Evolutionary conservation across 345 rosid genomes (phyloP), one percentile per base, ranked within the genome.

Genomic region (Conringia planisiliqua): DNA sequence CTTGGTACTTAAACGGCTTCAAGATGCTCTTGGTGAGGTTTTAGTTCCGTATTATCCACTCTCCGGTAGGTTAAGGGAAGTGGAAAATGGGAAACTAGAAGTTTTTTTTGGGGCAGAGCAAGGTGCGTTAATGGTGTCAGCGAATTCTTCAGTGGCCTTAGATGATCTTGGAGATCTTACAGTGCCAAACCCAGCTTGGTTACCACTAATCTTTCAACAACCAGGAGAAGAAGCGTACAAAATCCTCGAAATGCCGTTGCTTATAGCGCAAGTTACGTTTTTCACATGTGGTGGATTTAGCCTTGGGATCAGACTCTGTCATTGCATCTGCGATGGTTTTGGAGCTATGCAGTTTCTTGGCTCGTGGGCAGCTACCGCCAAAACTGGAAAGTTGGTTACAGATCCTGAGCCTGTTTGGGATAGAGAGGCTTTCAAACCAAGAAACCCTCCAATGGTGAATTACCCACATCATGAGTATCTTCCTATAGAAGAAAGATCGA

Each of bases 261-360:
- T 94, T 62, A 86, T 91, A 56, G 97, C 87, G 36, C 97, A 94
- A 81, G 87, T 87, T 22, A 94, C 98, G 43, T 65, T 79, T 46
- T 94, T 94, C 66, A 63, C 86, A 4, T 91, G 96, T 52, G 98
- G 96, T 67, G 96, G 97, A 0, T 88, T 90, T 71, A 86, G 96
- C 80, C 83, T 91, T 10, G 98, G 95, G 39, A 76, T 91, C 13
- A 86, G 97, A 66, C 90, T 94, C 14, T 94, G 95, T 72, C 97
- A 91, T 62, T 94, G 96, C 79, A 91, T 90, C 61, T 91, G 89
- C 12, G 97, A 91, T 69, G 98, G 97, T 57, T 76, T 91, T 13
- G 97, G 97, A 10, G 98, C 98, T 1, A 94, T 94, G 97, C 93
- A 89, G 73, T 85, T 94, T 74, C 89, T 94, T 2, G 79, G 81